phyloP scores from a whole-genome alignment of 805 yeast genomes.

The Komagataella phaffii region DNA sequence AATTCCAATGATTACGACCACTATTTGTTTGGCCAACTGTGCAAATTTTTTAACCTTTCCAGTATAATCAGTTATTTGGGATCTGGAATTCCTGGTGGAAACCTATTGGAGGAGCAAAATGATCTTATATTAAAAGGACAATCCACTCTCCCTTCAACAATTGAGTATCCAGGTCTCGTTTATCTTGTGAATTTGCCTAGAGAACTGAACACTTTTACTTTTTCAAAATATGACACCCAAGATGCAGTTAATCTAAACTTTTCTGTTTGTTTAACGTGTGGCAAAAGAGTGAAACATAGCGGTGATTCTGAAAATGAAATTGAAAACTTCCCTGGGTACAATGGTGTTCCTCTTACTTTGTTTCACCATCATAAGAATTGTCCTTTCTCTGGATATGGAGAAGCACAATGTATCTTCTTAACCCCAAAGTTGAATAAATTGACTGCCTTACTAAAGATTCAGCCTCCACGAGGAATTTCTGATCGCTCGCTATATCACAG shows the following conservation, averaged over 20 bases:
- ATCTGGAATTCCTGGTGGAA: not conserved
- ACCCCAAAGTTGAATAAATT: slow-evolving; percentile 11
- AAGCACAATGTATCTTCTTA: slow-evolving; percentile 7
- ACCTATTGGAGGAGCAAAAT: slow-evolving; percentile 3
- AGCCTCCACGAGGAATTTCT: slow-evolving; percentile 7
- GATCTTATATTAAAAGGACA: slow-evolving; percentile 13
- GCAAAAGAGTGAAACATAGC: slow-evolving; percentile 20
- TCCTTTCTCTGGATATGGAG: slow-evolving; percentile 17
- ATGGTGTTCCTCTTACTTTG: slow-evolving; percentile 18
- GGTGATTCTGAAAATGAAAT: slow-evolving; percentile 7
- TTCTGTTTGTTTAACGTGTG: slow-evolving; percentile 31
- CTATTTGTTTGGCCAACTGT: slow-evolving; percentile 13
- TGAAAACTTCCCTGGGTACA: slow-evolving; percentile 16
- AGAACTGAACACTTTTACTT: slow-evolving; percentile 21
- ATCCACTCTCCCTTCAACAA: slow-evolving; percentile 10
- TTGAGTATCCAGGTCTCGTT: slow-evolving; percentile 42
- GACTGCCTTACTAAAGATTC: slow-evolving; percentile 16
- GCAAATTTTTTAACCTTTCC: not conserved
- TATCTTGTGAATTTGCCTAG: slow-evolving; percentile 39
- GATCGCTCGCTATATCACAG: slow-evolving; percentile 10
- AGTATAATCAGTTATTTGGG: not conserved
- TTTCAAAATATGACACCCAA: slow-evolving; percentile 14
- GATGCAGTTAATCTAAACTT: slow-evolving; percentile 17
- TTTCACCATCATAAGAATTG: slow-evolving; percentile 9
- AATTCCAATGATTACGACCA: slow-evolving; percentile 4